These are phyloP conservation scores for Aspergillus affinis DNA, from an alignment of 495 filamentous ascomycete species.

Conservation along the genomic window DNA sequence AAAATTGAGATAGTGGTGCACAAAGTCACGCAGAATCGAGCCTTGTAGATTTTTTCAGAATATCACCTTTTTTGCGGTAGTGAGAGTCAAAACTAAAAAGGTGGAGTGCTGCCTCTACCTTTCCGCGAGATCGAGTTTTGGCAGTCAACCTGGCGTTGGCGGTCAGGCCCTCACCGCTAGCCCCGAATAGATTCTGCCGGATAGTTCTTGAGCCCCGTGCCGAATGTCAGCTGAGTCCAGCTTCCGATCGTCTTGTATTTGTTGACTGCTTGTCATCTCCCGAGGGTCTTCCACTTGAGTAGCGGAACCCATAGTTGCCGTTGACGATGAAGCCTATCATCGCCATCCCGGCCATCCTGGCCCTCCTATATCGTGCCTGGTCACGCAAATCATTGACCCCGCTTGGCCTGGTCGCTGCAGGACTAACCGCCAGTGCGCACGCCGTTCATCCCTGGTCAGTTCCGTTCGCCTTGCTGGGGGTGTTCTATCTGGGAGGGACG, in stretches of 20 bases:
- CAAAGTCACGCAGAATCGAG: background rate
- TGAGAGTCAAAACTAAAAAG: background rate
- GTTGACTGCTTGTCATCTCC: background rate
- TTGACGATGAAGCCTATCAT: slow-evolving; percentile 64
- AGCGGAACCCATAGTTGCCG: background rate
- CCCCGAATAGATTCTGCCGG: background rate
- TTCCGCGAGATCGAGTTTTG: background rate
- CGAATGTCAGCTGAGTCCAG: background rate
- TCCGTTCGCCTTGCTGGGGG: slow-evolving; percentile 76
- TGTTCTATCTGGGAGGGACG: slow-evolving; percentile 87
- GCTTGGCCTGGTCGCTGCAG: slow-evolving; percentile 63
- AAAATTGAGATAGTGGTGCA: background rate
- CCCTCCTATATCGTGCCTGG: slow-evolving; percentile 66
- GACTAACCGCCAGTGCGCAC: slow-evolving; percentile 72
- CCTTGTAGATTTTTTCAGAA: background rate
- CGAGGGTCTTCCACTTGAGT: background rate
- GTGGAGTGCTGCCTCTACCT: background rate
- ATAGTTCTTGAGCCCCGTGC: no score
- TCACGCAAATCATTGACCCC: slow-evolving; percentile 73
- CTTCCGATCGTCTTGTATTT: background rate
- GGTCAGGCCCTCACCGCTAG: background rate
- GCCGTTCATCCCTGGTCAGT: slow-evolving; percentile 87
- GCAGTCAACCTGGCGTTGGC: background rate
- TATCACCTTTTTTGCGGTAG: background rate
- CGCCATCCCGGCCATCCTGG: slow-evolving; percentile 61